phyloP scores from a whole-genome alignment of 805 yeast genomes.

The Candida loeiensis region DNA sequence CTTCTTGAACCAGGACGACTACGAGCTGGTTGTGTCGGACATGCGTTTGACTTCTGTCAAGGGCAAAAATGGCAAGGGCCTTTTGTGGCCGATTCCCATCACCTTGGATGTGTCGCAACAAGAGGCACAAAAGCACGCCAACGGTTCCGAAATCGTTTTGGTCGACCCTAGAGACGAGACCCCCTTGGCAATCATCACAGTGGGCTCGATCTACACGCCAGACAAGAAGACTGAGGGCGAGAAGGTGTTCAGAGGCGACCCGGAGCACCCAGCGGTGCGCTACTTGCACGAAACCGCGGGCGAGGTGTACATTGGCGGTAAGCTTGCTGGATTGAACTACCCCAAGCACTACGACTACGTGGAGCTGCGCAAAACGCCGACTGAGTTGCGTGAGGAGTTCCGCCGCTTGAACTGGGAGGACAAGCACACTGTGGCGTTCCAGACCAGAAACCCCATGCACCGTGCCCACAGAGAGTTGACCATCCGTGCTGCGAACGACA shows the following conservation, averaged over 20 bases:
- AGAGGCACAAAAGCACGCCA: slow-evolving; percentile 42
- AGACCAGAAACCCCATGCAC: slow-evolving; percentile 98
- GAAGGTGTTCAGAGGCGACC: slow-evolving; percentile 91
- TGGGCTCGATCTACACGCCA: slow-evolving; percentile 77
- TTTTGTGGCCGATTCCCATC: slow-evolving; percentile 90
- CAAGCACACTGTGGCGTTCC: slow-evolving; percentile 83
- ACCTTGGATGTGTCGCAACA: slow-evolving; percentile 68
- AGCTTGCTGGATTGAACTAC: slow-evolving; percentile 73
- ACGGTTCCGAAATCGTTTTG: slow-evolving; percentile 65
- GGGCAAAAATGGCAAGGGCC: slow-evolving; percentile 47
- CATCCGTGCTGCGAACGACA: slow-evolving; percentile 92
- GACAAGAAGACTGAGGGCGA: slow-evolving; percentile 77
- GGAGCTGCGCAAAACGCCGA: slow-evolving; percentile 83
- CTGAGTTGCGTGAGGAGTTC: slow-evolving; percentile 85
- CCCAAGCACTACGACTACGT: slow-evolving; percentile 91
- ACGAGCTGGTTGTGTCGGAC: slow-evolving; percentile 61
- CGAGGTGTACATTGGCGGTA: slow-evolving; percentile 86
- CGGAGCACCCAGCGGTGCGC: slow-evolving; percentile 90
- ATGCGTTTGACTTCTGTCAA: slow-evolving; percentile 59
- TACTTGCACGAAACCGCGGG: slow-evolving; percentile 73
- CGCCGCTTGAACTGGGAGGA: slow-evolving; percentile 75
- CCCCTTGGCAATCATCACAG: slow-evolving; percentile 76
- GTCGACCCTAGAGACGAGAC: slow-evolving; percentile 79
- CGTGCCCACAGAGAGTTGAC: slow-evolving; percentile 96
- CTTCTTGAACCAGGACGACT: slow-evolving; percentile 64